Conservation (phyloP, 2,329 filamentous ascomycete species). For the Fusarium lyarnte region DNA sequence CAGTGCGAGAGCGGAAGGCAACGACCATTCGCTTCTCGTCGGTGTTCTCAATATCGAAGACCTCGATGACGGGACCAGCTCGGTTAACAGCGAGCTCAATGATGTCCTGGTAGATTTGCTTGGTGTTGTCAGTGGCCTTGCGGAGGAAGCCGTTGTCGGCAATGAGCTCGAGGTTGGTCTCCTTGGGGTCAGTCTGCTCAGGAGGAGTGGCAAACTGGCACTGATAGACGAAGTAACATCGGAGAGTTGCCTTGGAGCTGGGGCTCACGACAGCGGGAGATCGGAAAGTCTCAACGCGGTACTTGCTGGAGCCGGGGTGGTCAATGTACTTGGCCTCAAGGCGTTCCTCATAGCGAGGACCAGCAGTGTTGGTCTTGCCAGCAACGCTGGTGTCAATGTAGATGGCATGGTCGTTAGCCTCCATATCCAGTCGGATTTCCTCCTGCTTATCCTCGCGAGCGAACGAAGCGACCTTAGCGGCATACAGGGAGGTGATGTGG, state of each 20-base stretch:
- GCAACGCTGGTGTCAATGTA: conserved; percentile 98
- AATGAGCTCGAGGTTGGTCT: conserved; percentile 91
- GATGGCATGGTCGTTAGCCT: conserved; percentile 92
- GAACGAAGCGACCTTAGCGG: conserved; percentile 93
- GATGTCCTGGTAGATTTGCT: conserved; percentile 93
- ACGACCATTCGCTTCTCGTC: conserved; percentile 94
- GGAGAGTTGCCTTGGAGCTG: conserved; percentile 79
- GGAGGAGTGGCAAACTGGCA: conserved; percentile 84
- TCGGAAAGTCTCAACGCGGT: conserved; percentile 97
- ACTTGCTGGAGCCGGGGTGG: conserved; percentile 76
- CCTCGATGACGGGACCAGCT: conserved; percentile 95
- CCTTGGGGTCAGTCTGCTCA: conserved; percentile 75
- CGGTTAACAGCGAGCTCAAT: conserved; percentile 85
- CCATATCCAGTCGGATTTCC: conserved; percentile 95
- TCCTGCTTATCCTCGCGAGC: conserved; percentile 92
- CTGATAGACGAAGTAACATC: conserved; percentile 99
- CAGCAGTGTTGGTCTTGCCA: conserved; percentile 77
- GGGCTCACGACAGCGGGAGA: conserved; percentile 83
- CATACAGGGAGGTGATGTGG: conserved; percentile 95
- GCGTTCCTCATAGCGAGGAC: conserved; percentile 91
- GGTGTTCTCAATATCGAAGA: conserved; percentile 92
- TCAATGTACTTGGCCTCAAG: conserved; percentile 97
- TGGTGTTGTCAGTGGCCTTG: conserved; percentile 96
- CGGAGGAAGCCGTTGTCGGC: conserved; percentile 93
- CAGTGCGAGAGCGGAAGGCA: conserved; percentile 92